Evolutionary conservation across 352 stramenopile species (phyloP), one percentile per base, ranked within the genome.

Genomic region (Phytophthora hybrid): DNA sequence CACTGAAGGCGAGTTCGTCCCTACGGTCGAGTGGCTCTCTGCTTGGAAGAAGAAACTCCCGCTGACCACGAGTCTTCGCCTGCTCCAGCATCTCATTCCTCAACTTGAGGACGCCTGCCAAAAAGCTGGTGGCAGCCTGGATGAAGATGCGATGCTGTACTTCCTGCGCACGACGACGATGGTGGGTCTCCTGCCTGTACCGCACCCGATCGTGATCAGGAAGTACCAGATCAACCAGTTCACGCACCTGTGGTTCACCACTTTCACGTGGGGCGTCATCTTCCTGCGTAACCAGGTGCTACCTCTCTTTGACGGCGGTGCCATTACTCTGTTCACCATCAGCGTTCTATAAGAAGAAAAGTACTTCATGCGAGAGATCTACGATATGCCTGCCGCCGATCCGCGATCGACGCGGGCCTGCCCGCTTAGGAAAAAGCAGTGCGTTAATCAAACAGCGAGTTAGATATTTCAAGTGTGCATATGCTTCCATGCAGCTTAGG

Each of bases 151-250:
- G 57, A 98, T 99, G 71, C 81, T 99, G 46, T 94, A 98, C 65
- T 99, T 99, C 53, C 68, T 99, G 52, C 88, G 95, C 57, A 97
- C 97, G 69, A 99, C 98, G 1, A 99, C 98, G 0, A 98, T 99
- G 93, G 98, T 99, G n/a, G 98, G 98, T n/a, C 77, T 99, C 14
- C 76, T 99, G 51, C 93, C 93, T 1, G 91, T 99, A 32, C 98
- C 98, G 5, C 98, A 99, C 81, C 90, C 97, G 3, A 99, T 99
- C 78, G 97, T 99, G 21, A 99, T 99, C 76, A 87, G 97, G 62
- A 99, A 99, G 81, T 99, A 99, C 80, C 96, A 99, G 82, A 98
- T 98, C 66, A 99, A 99, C 83, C 93, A 99, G 80, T 99, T 98
- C 72, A 99, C 97, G 32, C 93, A 97, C 29, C 79, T 99, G 47